Evolutionary conservation across 1,139 yeast genomes (phyloP), one percentile per base, ranked within the genome.

Genomic region (Debaryomyces sp.): DNA sequence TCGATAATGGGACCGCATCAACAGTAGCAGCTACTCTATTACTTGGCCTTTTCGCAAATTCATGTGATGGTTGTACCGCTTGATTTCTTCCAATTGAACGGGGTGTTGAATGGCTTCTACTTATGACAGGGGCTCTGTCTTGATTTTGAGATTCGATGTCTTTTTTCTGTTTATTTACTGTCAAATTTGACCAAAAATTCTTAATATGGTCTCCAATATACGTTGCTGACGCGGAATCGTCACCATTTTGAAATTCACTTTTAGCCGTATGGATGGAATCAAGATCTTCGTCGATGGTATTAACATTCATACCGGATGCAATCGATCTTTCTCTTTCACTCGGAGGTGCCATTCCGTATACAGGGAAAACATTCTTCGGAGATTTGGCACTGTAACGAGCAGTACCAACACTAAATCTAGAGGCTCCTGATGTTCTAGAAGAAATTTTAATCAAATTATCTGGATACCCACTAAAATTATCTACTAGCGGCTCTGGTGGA

Each of bases 291-390:
- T 44, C 56, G 8, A 32, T 33, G 3, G 43, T 55, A 21, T 45
- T 43, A 29, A 33, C 35, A 22, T 38, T 35, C 33, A 44, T 43
- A 0, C 75, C 77, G 5, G 68, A 62, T 1, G 89, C 90, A 48
- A 86, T 83, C 0, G 84, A 70, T 43, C 69, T 67, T 57, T 86
- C 92, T 48, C 79, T 70, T 18, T 64, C 65, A 37, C 79, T 60
- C 2, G 92, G 87, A 6, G 72, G 73, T 0, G 88, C 90, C 92
- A 87, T 86, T 2, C 89, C 94, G 55, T 74, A 73, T 1, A 87
- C 91, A 0, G 95, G 95, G 65, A 87, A 87, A 0, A 86, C 91
- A 52, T 89, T 89, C 30, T 79, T 81, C 1, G 94, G 95, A 1
- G 91, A 84, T 54, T 84, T 68, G 2, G 67, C 35, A 17, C 41